These are phyloP conservation scores for Reutealis trisperma DNA, from an alignment of 345 rosid genomes.

Conservation along the genomic window DNA sequence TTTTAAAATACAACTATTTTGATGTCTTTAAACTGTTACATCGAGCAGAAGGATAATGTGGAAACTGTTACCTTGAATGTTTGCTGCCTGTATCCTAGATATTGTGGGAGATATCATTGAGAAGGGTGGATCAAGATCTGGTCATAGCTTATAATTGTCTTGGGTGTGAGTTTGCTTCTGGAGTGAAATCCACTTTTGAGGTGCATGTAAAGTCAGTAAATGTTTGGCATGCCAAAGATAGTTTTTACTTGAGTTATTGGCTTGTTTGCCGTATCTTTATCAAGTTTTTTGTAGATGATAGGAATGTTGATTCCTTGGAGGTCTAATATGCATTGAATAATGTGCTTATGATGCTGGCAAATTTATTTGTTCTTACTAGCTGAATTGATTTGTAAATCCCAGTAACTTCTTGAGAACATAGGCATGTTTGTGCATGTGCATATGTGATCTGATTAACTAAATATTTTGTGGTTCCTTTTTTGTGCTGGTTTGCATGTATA, in stretches of 20 bases:
- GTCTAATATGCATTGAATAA: background rate
- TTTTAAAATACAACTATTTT: background rate
- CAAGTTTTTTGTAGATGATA: background rate
- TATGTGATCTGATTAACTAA: background rate
- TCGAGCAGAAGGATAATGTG: background rate
- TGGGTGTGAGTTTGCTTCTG: background rate
- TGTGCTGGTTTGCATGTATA: conserved; percentile 26
- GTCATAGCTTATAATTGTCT: background rate
- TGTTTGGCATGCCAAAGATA: background rate
- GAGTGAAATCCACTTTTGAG: background rate
- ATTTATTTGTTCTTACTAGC: background rate
- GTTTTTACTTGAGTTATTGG: background rate
- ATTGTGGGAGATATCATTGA: background rate
- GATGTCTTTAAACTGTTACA: background rate
- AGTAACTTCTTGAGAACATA: background rate
- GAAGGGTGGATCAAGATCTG: background rate
- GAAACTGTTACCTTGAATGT: background rate
- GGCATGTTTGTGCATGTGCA: background rate
- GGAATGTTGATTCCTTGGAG: background rate
- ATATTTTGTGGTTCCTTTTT: conserved; percentile 12
- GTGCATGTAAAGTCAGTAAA: background rate
- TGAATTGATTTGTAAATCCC: background rate
- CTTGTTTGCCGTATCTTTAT: background rate
- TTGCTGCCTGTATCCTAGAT: background rate
- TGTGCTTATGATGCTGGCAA: background rate